Evolutionary conservation across 495 filamentous ascomycete species (phyloP), one percentile per base, ranked within the genome.

Genomic region (Terfezia claveryi): DNA sequence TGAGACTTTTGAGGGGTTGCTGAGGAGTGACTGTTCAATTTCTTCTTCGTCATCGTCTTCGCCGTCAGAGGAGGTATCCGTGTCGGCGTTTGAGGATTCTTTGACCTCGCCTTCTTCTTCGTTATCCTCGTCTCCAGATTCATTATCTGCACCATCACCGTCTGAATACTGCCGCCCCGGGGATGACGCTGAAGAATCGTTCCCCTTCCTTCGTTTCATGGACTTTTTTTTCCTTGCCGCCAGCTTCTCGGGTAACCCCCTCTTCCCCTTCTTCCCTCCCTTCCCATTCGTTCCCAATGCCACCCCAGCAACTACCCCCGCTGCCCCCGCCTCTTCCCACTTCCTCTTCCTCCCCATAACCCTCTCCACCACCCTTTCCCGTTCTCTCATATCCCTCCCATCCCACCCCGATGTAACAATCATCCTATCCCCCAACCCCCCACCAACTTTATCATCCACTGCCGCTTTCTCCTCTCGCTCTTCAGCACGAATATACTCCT

Each of bases 311-410:
- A 12, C 50, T 4, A 27, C 51, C 56, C 37, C 23, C 23, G 50
- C 50, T 23, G 70, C 58, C 1, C 69, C 74, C 12, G 77, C 67
- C 55, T 94, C 87, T 54, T 87, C 83, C 85, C 87, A 95, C 68
- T 85, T 87, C 50, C 91, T 76, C 67, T 98, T 98, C 71, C 89
- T 87, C 23, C 92, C 92, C 38, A 95, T 74, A 37, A 77, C 76
- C 27, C 57, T 52, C 37, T 38, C 49, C 17, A 14, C 17, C 14
- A 14, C 41, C 8, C 17, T 46, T 20, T 46, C 41, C 8, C 41
- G 41, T 46, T 46, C 41, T 46, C 17, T 20, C 41, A 16, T 16
- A 2, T 16, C 10, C 10, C 10, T 10, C 27, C 27, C 27, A 5
- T 32, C 27, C 27, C 27, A 2, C 1, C 27, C 27, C 27, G 27